Percentiles rank a stretch among this genome's conserved stretches.
These are phyloP conservation scores for Artemisia argyi DNA, from an alignment of 129 eudicot species.

Conservation along the genomic window DNA sequence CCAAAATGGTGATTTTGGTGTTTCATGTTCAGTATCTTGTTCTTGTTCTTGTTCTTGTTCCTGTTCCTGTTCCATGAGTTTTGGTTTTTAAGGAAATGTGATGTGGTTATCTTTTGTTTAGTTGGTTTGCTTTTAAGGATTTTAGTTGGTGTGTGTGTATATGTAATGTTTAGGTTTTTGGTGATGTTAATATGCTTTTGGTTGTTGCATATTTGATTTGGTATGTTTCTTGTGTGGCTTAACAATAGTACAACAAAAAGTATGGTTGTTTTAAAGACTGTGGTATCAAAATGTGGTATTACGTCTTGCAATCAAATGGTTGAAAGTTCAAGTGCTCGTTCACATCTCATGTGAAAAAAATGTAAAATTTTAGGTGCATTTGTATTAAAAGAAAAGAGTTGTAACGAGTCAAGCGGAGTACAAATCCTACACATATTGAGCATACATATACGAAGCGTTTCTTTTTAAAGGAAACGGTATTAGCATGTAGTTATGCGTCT, in stretches of 20 bases:
- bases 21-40: constrained; percentile 41
- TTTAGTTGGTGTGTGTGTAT: constrained; percentile 26
- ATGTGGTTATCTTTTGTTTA: background rate
- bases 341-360: too few relatives aligned
- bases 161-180: constrained; percentile 13
- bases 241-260: background rate
- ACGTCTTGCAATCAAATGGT: too few relatives aligned
- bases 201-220: constrained; percentile 20
- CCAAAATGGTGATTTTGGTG: constrained; percentile 70
- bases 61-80: constrained; percentile 56
- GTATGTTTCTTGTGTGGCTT: constrained; percentile 1
- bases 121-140: constrained; percentile 40
- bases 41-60: constrained; percentile 62
- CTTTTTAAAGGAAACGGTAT: too few relatives aligned
- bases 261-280: too few relatives aligned
- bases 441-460: too few relatives aligned
- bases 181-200: constrained; percentile 21
- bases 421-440: too few relatives aligned
- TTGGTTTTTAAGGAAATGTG: constrained; percentile 19
- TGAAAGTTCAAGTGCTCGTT: too few relatives aligned
- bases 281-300: too few relatives aligned
- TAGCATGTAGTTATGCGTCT: too few relatives aligned
- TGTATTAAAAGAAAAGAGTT: too few relatives aligned
- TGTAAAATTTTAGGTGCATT: too few relatives aligned
- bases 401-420: too few relatives aligned